Percentiles rank a stretch among this genome's conserved stretches.
Evolutionary conservation across 2,329 filamentous ascomycete species (phyloP).

Genomic region (Cercospora berteroae): DNA sequence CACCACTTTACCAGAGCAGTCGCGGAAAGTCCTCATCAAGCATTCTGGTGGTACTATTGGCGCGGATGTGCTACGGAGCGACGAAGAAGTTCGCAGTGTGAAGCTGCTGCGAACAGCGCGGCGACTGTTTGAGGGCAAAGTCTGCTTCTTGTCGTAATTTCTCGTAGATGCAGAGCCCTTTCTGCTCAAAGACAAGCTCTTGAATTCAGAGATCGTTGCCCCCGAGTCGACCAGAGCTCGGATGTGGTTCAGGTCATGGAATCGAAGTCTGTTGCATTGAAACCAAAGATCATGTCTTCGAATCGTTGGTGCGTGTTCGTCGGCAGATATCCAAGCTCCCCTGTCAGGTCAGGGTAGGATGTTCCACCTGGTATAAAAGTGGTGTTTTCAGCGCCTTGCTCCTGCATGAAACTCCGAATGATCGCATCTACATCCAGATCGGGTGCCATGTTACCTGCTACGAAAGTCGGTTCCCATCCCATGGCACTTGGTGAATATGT

Average conservation of each 20-base stretch:
- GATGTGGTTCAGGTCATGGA: background rate
- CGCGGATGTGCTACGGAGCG: slow-evolving; percentile 28
- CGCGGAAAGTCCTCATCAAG: slow-evolving; percentile 26
- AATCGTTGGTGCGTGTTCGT: slow-evolving; percentile 14
- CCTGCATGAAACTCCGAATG: slow-evolving; percentile 43
- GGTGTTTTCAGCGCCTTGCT: background rate
- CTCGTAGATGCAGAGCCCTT: background rate
- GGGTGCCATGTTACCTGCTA: slow-evolving; percentile 31
- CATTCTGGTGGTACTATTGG: slow-evolving; percentile 34
- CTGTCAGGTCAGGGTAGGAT: slow-evolving; percentile 12
- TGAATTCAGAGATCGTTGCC: background rate
- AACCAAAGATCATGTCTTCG: slow-evolving; percentile 39
- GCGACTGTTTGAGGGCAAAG: slow-evolving; percentile 27
- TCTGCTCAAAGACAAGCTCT: background rate
- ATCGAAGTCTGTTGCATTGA: slow-evolving; percentile 35
- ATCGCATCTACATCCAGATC: slow-evolving; percentile 46
- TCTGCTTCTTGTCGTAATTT: slow-evolving; percentile 23
- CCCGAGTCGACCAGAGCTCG: background rate
- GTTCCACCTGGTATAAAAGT: background rate
- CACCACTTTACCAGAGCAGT: slow-evolving; percentile 8
- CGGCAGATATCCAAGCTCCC: background rate
- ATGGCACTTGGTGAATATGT: background rate
- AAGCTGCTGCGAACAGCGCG: slow-evolving; percentile 26
- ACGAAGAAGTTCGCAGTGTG: slow-evolving; percentile 29
- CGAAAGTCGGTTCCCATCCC: slow-evolving; percentile 19